A percentile compares a stretch with the other conserved stretches of the same genome.
Conservation (phyloP, 192 early-diverging fungal genomes). For the Funneliformis mosseae region DNA sequence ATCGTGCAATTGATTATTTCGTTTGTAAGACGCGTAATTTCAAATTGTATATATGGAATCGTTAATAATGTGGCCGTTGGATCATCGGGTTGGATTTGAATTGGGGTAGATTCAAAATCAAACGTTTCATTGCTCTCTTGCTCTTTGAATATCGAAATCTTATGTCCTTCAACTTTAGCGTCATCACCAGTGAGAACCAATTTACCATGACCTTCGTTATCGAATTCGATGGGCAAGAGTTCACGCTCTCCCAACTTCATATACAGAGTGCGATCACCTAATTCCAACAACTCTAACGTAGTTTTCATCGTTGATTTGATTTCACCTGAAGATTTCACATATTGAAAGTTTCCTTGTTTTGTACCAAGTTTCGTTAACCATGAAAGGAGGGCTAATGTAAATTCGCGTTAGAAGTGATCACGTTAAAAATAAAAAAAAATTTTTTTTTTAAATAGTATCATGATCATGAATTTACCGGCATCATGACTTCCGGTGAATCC, state of each 20-base stretch:
- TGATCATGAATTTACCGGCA: constrained; percentile 26
- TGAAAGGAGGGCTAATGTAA: constrained; percentile 34
- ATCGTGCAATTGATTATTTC: constrained; percentile 21
- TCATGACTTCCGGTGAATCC: constrained; percentile 45
- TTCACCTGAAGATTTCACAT: constrained; percentile 35
- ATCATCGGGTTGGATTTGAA: background rate
- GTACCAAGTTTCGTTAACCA: constrained; percentile 47
- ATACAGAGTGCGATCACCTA: constrained; percentile 10
- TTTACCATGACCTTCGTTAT: constrained; percentile 10
- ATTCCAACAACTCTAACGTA: constrained; percentile 38
- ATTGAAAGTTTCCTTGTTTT: constrained; percentile 48
- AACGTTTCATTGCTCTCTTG: background rate
- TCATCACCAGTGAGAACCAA: background rate
- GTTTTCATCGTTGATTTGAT: constrained; percentile 40
- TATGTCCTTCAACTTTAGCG: background rate
- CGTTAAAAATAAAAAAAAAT: background rate
- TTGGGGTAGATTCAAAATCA: background rate
- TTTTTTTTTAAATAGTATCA: background rate
- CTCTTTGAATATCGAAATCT: constrained; percentile 11
- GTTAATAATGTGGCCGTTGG: background rate
- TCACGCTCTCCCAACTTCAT: constrained; percentile 13
- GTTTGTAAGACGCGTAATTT: constrained; percentile 26
- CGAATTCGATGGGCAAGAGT: background rate
- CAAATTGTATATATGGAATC: constrained; percentile 27
- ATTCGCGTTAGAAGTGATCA: background rate